Conservation (phyloP, 805 yeast species). For the Pichia exigua region DNA sequence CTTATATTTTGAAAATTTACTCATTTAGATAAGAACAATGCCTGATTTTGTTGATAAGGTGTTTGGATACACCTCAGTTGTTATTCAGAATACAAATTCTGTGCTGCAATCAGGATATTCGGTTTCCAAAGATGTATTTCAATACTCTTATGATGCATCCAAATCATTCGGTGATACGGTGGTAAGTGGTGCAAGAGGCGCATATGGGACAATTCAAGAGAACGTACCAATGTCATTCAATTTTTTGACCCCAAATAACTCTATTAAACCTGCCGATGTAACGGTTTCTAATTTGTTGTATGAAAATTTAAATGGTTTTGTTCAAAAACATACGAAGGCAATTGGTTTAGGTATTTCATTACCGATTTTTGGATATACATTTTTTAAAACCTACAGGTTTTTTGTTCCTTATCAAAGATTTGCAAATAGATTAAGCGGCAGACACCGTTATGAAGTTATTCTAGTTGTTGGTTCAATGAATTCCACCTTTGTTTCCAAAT, state of each 20-base stretch:
- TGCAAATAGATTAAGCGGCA: constrained; percentile 56
- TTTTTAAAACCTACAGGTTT: constrained; percentile 4
- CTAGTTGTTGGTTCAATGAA: constrained; percentile 69
- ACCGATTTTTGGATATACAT: constrained; percentile 5
- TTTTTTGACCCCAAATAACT: neutral
- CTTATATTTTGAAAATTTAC: too few species aligned
- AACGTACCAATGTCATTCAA: neutral
- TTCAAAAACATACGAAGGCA: neutral
- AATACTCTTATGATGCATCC: constrained; percentile 4
- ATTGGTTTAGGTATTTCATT: constrained; percentile 9
- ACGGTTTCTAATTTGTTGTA: neutral
- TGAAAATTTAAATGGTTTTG: neutral
- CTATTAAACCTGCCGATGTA: neutral
- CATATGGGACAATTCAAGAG: neutral
- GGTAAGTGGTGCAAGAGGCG: neutral
- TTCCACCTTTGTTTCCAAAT: constrained; percentile 60
- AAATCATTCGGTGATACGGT: constrained; percentile 2
- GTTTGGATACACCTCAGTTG: constrained; percentile 8
- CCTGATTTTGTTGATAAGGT: constrained; percentile 18
- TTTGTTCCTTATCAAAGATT: constrained; percentile 30
- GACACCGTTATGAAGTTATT: constrained; percentile 70
- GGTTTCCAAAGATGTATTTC: constrained; percentile 3
- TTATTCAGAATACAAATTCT: constrained; percentile 1
- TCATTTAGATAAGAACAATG: constrained; percentile 4
- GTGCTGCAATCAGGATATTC: constrained; percentile 1